Percentiles rank a stretch among this genome's conserved stretches.
phyloP scores from a whole-genome alignment of 1,139 yeast species.

The Wickerhamomyces sp. region DNA sequence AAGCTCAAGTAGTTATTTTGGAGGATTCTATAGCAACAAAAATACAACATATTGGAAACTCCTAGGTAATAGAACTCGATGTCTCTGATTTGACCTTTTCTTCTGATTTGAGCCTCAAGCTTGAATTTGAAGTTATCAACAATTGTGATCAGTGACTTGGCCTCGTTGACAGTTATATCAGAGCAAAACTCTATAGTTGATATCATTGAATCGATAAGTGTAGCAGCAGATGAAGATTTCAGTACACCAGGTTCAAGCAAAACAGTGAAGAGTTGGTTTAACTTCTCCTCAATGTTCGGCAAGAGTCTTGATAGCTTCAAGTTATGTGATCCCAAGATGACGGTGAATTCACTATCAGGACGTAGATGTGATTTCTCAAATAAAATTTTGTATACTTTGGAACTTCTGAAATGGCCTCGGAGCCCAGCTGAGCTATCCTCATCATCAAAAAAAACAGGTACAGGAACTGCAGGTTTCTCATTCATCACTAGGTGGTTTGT shows the following conservation, averaged over 20 bases:
- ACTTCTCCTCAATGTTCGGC: slow-evolving; percentile 6
- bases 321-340: slow-evolving; percentile 8
- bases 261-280: slow-evolving; percentile 10
- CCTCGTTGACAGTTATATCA: slow-evolving; percentile 6
- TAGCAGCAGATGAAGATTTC: slow-evolving; percentile 1
- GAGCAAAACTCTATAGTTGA: slow-evolving; percentile 13
- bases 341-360: slow-evolving; percentile 6
- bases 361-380: slow-evolving; percentile 5
- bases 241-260: slow-evolving; percentile 4
- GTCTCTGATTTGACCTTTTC: slow-evolving; percentile 16
- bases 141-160: slow-evolving; percentile 10
- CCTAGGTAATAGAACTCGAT: slow-evolving; percentile 16
- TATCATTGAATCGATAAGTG: slow-evolving; percentile 8
- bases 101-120: slow-evolving; percentile 15
- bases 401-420: slow-evolving; percentile 9
- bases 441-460: background rate
- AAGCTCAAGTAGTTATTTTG: slow-evolving; percentile 10
- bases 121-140: slow-evolving; percentile 17
- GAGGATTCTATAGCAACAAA: slow-evolving; percentile 6
- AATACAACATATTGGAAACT: slow-evolving; percentile 14
- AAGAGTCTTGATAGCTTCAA: slow-evolving; percentile 12
- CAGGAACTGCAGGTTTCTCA: background rate
- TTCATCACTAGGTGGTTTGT: background rate
- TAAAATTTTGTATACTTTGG: slow-evolving; percentile 11
- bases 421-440: background rate